Conservation (phyloP, 805 yeast genomes). For the Lipomyces orientalis region DNA sequence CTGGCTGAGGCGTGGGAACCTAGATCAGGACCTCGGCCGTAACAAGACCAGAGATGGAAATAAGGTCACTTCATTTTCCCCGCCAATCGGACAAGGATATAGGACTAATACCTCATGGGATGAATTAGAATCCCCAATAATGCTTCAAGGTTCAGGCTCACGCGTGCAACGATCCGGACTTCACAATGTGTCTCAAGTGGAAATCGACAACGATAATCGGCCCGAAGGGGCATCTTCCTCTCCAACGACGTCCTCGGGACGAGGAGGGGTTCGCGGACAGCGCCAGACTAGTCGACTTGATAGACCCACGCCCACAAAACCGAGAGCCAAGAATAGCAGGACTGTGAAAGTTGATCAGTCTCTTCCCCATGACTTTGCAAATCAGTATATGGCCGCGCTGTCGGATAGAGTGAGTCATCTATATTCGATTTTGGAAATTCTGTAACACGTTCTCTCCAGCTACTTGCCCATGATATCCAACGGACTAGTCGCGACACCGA, state of each 20-base stretch:
- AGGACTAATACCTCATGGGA: background rate
- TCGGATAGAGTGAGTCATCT: background rate
- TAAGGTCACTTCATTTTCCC: background rate
- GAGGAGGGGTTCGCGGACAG: background rate
- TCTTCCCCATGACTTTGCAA: background rate
- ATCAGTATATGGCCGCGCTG: background rate
- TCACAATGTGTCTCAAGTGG: background rate
- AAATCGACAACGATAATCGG: background rate
- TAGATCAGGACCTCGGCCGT: background rate
- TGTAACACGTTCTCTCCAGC: constrained; percentile 1
- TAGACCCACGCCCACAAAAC: background rate
- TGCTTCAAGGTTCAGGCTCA: background rate
- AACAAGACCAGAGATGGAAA: background rate
- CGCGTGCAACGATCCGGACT: background rate
- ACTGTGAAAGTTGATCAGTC: background rate
- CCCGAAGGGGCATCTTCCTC: background rate
- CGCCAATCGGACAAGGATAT: background rate
- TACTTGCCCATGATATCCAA: constrained; percentile 19
- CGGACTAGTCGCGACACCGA: constrained; percentile 21
- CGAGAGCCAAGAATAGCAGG: background rate
- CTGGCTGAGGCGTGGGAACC: background rate
- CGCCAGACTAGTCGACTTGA: background rate
- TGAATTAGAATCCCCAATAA: background rate
- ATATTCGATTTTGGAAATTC: background rate
- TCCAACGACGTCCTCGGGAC: background rate